Evolutionary conservation across 2,329 filamentous ascomycete genomes (phyloP).

Genomic region (Cytospora schulzeri): DNA sequence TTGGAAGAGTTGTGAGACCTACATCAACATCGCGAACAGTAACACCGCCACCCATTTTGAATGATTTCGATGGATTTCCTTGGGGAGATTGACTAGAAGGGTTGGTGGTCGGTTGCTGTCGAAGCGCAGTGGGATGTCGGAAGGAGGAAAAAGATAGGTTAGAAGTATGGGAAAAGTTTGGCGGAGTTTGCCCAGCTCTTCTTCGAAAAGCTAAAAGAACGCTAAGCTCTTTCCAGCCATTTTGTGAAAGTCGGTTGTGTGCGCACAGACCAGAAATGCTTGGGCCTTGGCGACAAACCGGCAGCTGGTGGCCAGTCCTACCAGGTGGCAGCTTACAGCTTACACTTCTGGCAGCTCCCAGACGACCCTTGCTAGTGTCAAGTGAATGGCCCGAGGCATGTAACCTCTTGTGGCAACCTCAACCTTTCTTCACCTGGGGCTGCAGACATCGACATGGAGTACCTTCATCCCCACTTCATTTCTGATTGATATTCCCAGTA

Average conservation of each 20-base stretch:
- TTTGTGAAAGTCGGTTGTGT: neutral
- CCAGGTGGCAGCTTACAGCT: neutral
- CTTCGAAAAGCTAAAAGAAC: neutral
- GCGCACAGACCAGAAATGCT: neutral
- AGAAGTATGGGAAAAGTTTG: neutral
- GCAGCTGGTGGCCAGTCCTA: neutral
- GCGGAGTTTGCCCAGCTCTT: slow-evolving; percentile 2
- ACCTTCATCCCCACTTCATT: too few relatives aligned
- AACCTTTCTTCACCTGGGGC: neutral
- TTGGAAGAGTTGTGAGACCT: slow-evolving; percentile 48
- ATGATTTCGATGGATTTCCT: slow-evolving; percentile 23
- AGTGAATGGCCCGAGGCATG: neutral
- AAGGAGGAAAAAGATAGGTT: slow-evolving; percentile 1
- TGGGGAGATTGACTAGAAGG: slow-evolving; percentile 35
- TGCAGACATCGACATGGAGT: too few relatives aligned
- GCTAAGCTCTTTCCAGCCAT: neutral
- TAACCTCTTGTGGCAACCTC: neutral
- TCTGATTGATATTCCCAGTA: too few relatives aligned
- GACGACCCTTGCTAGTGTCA: neutral
- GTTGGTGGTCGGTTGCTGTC: slow-evolving; percentile 44
- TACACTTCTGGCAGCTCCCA: too few relatives aligned
- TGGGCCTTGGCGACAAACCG: neutral
- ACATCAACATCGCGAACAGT: slow-evolving; percentile 85
- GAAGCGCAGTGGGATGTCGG: slow-evolving; percentile 30
- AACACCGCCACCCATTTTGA: slow-evolving; percentile 76